A percentile compares a stretch with the other conserved stretches of the same genome.
phyloP scores from a whole-genome alignment of 2,329 filamentous ascomycete genomes.

The Teratosphaeriaceae sp. region DNA sequence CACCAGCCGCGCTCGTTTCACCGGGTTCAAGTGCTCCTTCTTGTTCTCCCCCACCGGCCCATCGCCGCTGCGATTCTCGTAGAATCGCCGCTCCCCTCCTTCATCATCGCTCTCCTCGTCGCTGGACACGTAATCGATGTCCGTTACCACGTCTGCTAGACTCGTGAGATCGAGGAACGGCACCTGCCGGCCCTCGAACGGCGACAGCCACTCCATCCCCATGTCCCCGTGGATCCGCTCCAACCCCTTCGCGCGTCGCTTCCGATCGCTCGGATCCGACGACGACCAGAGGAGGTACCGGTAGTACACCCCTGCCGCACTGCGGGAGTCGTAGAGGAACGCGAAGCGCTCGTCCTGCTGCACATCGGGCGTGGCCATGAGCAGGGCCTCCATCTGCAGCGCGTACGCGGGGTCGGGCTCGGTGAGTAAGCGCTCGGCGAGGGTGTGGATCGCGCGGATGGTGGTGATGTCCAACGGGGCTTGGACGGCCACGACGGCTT shows the following conservation, averaged over 20 bases:
- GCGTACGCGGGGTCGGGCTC: slow-evolving; percentile 48
- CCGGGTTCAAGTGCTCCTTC: slow-evolving; percentile 65
- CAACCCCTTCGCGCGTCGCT: slow-evolving; percentile 31
- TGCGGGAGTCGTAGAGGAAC: slow-evolving; percentile 85
- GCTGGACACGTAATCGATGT: slow-evolving; percentile 78
- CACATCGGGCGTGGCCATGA: slow-evolving; percentile 81
- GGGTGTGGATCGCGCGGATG: slow-evolving; percentile 78
- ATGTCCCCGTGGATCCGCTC: slow-evolving; percentile 60
- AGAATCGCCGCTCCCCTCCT: slow-evolving; percentile 39
- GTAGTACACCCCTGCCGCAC: slow-evolving; percentile 78
- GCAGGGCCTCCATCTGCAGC: slow-evolving; percentile 79
- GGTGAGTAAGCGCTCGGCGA: slow-evolving; percentile 70
- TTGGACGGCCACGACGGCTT: slow-evolving; percentile 43
- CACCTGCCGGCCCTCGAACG: slow-evolving; percentile 64
- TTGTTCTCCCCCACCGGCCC: slow-evolving; percentile 16
- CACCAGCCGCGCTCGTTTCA: slow-evolving; percentile 76
- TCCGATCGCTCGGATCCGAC: slow-evolving; percentile 36
- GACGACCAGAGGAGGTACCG: slow-evolving; percentile 76
- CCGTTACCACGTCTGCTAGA: slow-evolving; percentile 73
- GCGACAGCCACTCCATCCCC: slow-evolving; percentile 69
- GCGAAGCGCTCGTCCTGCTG: slow-evolving; percentile 86
- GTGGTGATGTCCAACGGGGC: slow-evolving; percentile 72
- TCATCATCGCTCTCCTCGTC: slow-evolving; percentile 70
- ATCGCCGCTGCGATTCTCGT: slow-evolving; percentile 35
- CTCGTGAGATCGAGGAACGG: slow-evolving; percentile 55